phyloP scores from a whole-genome alignment of 2,329 filamentous ascomycete species.

The Paecilomyces variotii region DNA sequence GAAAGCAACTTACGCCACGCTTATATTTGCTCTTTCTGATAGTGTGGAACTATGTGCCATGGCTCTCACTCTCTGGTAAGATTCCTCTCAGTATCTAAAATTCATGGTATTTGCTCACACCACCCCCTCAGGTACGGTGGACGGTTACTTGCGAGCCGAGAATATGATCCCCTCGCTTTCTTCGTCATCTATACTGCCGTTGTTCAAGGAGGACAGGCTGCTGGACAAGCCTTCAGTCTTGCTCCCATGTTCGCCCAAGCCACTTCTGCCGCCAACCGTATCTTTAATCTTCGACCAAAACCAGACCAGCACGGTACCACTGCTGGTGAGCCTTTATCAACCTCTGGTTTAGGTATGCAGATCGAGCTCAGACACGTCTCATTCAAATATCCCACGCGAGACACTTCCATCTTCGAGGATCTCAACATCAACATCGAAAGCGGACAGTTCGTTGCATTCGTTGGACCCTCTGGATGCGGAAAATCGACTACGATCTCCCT shows the following conservation, averaged over 20 bases:
- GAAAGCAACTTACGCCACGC: constrained; percentile 54
- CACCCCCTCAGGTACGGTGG: constrained; percentile 54
- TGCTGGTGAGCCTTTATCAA: neutral
- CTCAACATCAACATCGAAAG: constrained; percentile 27
- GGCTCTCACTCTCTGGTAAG: constrained; percentile 53
- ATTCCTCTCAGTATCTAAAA: neutral
- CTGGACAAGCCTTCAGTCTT: constrained; percentile 60
- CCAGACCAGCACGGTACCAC: constrained; percentile 1
- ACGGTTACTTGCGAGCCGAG: constrained; percentile 45
- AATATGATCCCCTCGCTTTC: constrained; percentile 42
- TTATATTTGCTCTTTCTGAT: constrained; percentile 63
- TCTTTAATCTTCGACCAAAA: constrained; percentile 19
- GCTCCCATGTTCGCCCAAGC: constrained; percentile 46
- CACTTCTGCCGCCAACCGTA: constrained; percentile 29
- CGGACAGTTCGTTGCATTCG: constrained; percentile 39
- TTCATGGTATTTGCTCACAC: constrained; percentile 23
- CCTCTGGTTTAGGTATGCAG: constrained; percentile 14
- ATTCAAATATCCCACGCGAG: constrained; percentile 30
- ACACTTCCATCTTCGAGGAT: constrained; percentile 20
- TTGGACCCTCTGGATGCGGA: constrained; percentile 42
- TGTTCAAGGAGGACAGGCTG: constrained; percentile 59
- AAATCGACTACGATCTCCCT: constrained; percentile 41
- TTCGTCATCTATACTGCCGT: constrained; percentile 58
- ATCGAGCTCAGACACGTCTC: constrained; percentile 25
- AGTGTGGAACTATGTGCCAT: constrained; percentile 57